Evolutionary conservation across 1,284 basidiomycete genomes (phyloP).

Genomic region (Ganoderma lucidum): DNA sequence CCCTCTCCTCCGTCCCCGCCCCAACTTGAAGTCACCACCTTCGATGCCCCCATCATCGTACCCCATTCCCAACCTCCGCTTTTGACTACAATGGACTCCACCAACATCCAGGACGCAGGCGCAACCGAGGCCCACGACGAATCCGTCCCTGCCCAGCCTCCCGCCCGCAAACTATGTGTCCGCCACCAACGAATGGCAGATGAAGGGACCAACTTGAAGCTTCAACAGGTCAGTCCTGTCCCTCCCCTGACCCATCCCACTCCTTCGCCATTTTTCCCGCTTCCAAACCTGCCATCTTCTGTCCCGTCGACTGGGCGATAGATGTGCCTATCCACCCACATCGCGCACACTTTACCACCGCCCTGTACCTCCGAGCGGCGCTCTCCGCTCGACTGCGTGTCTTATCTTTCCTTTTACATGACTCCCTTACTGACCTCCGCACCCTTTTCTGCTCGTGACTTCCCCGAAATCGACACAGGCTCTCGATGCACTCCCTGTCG

Average conservation of each 20-base stretch:
- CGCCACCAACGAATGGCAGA: conserved; percentile 98
- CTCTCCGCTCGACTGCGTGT: not conserved
- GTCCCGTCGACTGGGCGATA: not conserved
- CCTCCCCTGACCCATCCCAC: not conserved
- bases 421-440: not conserved
- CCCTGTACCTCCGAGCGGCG: not conserved
- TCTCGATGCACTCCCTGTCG: conserved; percentile 89
- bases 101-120: not conserved
- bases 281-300: not conserved
- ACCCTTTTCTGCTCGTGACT: not conserved
- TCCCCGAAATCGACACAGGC: conserved; percentile 62
- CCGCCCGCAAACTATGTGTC: conserved; percentile 82
- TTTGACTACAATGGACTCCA: not conserved
- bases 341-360: not conserved
- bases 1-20: conserved; percentile 33
- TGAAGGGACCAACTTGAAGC: conserved; percentile 90
- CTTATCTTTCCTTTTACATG: not conserved
- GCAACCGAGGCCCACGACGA: conserved; percentile 20
- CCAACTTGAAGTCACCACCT: conserved; percentile 37
- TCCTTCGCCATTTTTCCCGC: not conserved
- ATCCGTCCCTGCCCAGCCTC: conserved; percentile 43
- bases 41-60: conserved; percentile 42
- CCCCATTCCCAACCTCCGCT: conserved; percentile 9
- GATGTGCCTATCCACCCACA: not conserved
- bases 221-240: conserved; percentile 81